Evolutionary conservation across 1,284 basidiomycete species (phyloP).

Genomic region (Microbotryomycetes sp.): DNA sequence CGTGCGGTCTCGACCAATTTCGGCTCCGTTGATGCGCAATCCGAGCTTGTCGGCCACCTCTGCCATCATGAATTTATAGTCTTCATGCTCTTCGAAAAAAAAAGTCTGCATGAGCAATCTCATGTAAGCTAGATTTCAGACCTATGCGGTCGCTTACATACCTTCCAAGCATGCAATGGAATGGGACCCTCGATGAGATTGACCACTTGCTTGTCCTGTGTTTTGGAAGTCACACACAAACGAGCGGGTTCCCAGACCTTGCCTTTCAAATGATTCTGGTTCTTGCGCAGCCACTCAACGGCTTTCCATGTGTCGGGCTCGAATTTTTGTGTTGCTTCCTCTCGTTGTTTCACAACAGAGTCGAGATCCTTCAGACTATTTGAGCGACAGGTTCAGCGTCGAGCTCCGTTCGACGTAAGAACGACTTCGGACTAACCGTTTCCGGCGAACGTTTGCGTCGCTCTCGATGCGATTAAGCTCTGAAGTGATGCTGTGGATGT

Average conservation of each 20-base stretch:
- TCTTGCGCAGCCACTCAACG: constrained; percentile 68
- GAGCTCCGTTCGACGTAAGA: not conserved
- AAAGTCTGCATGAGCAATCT: constrained; percentile 56
- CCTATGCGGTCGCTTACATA: constrained; percentile 38
- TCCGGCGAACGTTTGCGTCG: no score
- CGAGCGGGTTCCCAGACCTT: constrained; percentile 78
- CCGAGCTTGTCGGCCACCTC: constrained; percentile 57
- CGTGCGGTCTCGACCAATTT: constrained; percentile 20
- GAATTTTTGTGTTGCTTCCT: constrained; percentile 1
- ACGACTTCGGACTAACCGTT: no score
- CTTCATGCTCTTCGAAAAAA: constrained; percentile 75
- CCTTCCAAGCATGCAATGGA: constrained; percentile 56
- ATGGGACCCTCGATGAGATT: constrained; percentile 73
- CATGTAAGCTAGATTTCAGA: no score
- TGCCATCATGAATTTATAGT: constrained; percentile 58
- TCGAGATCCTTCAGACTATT: constrained; percentile 12
- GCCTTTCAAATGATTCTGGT: constrained; percentile 63
- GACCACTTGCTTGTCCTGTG: constrained; percentile 43
- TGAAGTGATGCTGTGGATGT: no score
- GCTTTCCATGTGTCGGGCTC: constrained; percentile 41
- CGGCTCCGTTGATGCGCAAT: constrained; percentile 40
- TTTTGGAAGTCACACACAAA: constrained; percentile 62
- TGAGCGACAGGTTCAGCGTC: constrained; percentile 14
- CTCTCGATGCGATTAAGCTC: no score
- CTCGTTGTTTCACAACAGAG: constrained; percentile 6